Evolutionary conservation across 306 rosid genomes (phyloP).

Genomic region (Ormosia emarginata): DNA sequence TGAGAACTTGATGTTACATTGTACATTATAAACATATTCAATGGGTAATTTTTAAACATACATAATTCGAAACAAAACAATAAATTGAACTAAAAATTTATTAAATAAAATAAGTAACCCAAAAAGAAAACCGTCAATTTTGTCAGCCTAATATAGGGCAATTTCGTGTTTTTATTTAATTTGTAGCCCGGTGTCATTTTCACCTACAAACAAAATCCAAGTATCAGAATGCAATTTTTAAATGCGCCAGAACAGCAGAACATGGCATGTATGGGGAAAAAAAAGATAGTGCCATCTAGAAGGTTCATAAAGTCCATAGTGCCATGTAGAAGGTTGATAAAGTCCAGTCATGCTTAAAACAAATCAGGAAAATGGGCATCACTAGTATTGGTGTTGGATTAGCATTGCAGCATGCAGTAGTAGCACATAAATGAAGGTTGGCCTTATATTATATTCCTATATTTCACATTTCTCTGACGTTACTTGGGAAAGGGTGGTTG

Average conservation of each 20-base stretch:
- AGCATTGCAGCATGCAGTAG: background rate
- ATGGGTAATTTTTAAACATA: background rate
- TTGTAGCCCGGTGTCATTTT: too few species aligned
- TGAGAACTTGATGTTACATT: background rate
- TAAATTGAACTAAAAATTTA: too few species aligned
- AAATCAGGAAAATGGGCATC: background rate
- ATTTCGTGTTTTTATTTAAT: too few species aligned
- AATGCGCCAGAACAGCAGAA: background rate
- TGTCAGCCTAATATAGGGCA: too few species aligned
- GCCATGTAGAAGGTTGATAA: background rate
- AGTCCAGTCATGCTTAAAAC: background rate
- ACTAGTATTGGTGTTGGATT: background rate
- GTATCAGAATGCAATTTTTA: too few species aligned
- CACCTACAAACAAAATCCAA: too few species aligned
- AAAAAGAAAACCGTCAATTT: too few species aligned
- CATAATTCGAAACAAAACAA: background rate
- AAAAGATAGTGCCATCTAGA: background rate
- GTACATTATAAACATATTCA: background rate
- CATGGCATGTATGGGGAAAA: background rate
- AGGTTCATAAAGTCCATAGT: background rate
- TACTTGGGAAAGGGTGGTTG: background rate
- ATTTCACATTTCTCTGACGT: background rate
- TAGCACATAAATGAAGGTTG: background rate
- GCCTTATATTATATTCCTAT: background rate
- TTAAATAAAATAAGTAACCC: too few species aligned